phyloP scores from a whole-genome alignment of 2,329 filamentous ascomycete species.

The Colletotrichum sp. region DNA sequence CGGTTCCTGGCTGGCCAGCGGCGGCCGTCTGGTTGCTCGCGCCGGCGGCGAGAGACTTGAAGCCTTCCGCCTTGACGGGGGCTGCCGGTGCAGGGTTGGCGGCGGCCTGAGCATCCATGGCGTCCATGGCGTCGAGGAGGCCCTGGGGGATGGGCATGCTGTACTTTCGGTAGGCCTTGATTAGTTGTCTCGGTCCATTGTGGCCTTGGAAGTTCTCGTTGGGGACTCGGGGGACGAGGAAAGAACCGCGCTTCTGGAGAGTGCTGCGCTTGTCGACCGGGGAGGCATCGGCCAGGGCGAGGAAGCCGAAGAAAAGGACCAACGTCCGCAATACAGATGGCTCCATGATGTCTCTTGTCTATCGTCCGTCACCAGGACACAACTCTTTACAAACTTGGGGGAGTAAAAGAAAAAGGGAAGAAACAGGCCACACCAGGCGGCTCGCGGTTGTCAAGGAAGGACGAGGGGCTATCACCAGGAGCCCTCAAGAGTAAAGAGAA shows the following conservation, averaged over 20 bases:
- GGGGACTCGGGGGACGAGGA: conserved; percentile 63
- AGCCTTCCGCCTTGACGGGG: conserved; percentile 26
- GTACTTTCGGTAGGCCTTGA: conserved; percentile 73
- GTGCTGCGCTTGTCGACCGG: conserved; percentile 21
- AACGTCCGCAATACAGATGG: conserved; percentile 12
- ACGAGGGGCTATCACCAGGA: conserved; percentile 20
- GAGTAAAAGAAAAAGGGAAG: neutral
- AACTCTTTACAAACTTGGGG: neutral
- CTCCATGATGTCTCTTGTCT: conserved; percentile 10
- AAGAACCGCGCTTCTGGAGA: conserved; percentile 52
- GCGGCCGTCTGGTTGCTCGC: conserved; percentile 9
- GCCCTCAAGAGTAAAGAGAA: conserved; percentile 1
- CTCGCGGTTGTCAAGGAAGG: neutral
- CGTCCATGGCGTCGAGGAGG: conserved; percentile 41
- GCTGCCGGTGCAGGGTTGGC: neutral
- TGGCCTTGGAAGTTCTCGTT: conserved; percentile 58
- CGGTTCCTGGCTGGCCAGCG: conserved; percentile 36
- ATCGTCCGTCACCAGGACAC: conserved; percentile 10
- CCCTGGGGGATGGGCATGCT: conserved; percentile 55
- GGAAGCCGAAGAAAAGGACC: conserved; percentile 13
- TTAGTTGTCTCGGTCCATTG: conserved; percentile 66
- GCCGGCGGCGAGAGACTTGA: conserved; percentile 3
- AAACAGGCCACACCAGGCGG: conserved; percentile 21
- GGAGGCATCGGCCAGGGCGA: conserved; percentile 28
- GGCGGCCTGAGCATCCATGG: conserved; percentile 12